phyloP scores from a whole-genome alignment of 2,329 filamentous ascomycete genomes.

The Trichoderma arundinaceum region DNA sequence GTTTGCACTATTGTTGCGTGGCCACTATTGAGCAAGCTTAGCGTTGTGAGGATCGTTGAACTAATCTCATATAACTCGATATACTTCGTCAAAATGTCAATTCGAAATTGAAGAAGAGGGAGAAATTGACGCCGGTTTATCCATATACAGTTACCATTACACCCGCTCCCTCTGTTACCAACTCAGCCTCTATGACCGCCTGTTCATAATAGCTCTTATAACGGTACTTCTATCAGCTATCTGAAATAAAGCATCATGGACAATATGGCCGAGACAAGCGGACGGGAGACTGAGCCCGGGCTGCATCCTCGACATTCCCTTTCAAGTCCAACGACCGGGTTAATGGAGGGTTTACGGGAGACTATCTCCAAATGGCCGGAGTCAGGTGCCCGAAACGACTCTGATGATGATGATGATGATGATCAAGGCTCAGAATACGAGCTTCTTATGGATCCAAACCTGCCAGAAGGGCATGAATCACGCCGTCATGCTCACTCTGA shows the following conservation, averaged over 20 bases:
- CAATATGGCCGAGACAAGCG: constrained; percentile 35
- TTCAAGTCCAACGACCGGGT: constrained; percentile 38
- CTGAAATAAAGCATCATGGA: not conserved
- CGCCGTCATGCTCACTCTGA: constrained; percentile 38
- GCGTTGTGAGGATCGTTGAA: not conserved
- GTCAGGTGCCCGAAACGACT: constrained; percentile 47
- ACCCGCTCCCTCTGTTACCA: not conserved
- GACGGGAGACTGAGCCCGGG: constrained; percentile 35
- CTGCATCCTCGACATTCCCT: constrained; percentile 39
- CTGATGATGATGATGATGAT: constrained; percentile 55
- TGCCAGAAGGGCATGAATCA: constrained; percentile 47
- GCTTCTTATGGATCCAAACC: constrained; percentile 61
- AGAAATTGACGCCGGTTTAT: not conserved
- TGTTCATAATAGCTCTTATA: not conserved
- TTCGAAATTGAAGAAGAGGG: not conserved
- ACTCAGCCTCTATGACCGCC: not conserved
- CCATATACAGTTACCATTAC: not conserved
- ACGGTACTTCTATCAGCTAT: not conserved
- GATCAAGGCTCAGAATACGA: constrained; percentile 57
- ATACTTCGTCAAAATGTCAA: not conserved
- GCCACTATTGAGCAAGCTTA: constrained; percentile 7
- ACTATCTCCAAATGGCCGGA: constrained; percentile 51
- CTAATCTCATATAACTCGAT: not conserved
- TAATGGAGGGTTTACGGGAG: constrained; percentile 39
- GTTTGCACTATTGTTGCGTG: constrained; percentile 17